phyloP scores from a whole-genome alignment of 768 basidiomycete species.

The Hysterangium stoloniferum region DNA sequence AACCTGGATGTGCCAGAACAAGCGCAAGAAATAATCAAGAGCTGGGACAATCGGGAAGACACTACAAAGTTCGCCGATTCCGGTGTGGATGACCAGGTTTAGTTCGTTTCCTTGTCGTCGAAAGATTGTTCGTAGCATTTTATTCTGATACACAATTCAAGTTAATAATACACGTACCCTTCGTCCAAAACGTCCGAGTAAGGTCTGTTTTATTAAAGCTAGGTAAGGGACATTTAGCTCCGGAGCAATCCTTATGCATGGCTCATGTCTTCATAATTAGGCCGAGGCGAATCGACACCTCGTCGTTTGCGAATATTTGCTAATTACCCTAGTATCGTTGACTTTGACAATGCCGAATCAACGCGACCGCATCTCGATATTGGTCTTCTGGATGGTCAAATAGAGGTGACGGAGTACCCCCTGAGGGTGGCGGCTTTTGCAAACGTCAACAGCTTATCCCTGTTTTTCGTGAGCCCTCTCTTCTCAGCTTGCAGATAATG shows the following conservation, averaged over 20 bases:
- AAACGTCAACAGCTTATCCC: slow-evolving; percentile 61
- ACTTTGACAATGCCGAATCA: slow-evolving; percentile 66
- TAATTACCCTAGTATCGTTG: slow-evolving; percentile 67
- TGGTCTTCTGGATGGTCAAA: slow-evolving; percentile 61
- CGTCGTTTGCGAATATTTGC: slow-evolving; percentile 68
- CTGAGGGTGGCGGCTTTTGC: slow-evolving; percentile 68
- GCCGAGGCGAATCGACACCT: slow-evolving; percentile 71
- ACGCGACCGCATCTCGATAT: slow-evolving; percentile 67
- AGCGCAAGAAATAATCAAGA: slow-evolving; percentile 69
- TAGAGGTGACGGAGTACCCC: slow-evolving; percentile 67
- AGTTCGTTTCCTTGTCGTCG: slow-evolving; percentile 11
- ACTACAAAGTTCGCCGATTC: slow-evolving; percentile 62
- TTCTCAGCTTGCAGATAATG: slow-evolving; percentile 2
- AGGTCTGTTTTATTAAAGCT: slow-evolving; percentile 70
- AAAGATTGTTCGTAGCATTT: background rate
- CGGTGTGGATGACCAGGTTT: slow-evolving; percentile 79
- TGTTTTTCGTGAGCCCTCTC: slow-evolving; percentile 64
- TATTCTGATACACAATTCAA: slow-evolving; percentile 22
- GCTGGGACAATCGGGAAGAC: slow-evolving; percentile 73
- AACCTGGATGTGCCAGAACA: slow-evolving; percentile 77
- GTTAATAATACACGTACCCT: slow-evolving; percentile 79
- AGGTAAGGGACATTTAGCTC: slow-evolving; percentile 40
- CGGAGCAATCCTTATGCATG: background rate
- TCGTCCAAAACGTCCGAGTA: slow-evolving; percentile 68
- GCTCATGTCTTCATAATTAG: slow-evolving; percentile 25